A percentile compares a stretch with the other conserved stretches of the same genome.
phyloP scores from a whole-genome alignment of 352 stramenopile genomes.

The Elongisporangium prolatum region DNA sequence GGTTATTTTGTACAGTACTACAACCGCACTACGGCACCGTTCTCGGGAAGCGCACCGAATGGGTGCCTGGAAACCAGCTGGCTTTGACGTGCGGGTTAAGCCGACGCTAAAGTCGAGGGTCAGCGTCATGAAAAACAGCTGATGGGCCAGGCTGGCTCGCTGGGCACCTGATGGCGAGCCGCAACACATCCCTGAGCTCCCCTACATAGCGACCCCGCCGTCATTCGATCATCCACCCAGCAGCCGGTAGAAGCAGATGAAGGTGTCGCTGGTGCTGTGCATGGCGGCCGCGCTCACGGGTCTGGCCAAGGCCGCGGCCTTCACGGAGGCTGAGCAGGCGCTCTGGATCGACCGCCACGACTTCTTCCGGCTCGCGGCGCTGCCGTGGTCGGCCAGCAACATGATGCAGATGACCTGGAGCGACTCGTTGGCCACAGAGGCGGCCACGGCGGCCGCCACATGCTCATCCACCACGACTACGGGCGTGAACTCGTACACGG shows the following conservation, averaged over 20 bases:
- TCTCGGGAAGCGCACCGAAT: background rate
- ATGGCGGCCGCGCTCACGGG: conserved; percentile 6
- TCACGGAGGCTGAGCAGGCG: conserved; percentile 3
- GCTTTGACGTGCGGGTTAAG: background rate
- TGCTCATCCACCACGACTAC: conserved; percentile 27
- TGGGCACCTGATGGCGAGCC: background rate
- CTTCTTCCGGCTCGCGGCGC: conserved; percentile 71
- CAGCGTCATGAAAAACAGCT: background rate
- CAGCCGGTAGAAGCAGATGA: conserved; percentile 15
- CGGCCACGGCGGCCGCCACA: conserved; percentile 27
- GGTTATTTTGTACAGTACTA: too few relatives aligned
- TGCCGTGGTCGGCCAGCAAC: conserved; percentile 56
- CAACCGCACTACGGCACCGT: background rate
- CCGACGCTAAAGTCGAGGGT: background rate
- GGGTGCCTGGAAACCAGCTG: background rate
- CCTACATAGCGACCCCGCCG: background rate
- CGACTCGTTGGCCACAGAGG: conserved; percentile 30
- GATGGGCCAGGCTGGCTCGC: background rate
- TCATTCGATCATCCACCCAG: background rate
- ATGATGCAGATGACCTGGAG: conserved; percentile 72
- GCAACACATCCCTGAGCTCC: background rate
- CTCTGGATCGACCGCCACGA: conserved; percentile 73
- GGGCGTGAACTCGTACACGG: conserved; percentile 46
- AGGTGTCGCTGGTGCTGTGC: conserved; percentile 17
- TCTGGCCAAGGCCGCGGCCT: background rate